Percentiles rank a stretch among this genome's conserved stretches.
Evolutionary conservation across 164 flowering plant genomes (phyloP).

Genomic region (Berberis thunbergii): DNA sequence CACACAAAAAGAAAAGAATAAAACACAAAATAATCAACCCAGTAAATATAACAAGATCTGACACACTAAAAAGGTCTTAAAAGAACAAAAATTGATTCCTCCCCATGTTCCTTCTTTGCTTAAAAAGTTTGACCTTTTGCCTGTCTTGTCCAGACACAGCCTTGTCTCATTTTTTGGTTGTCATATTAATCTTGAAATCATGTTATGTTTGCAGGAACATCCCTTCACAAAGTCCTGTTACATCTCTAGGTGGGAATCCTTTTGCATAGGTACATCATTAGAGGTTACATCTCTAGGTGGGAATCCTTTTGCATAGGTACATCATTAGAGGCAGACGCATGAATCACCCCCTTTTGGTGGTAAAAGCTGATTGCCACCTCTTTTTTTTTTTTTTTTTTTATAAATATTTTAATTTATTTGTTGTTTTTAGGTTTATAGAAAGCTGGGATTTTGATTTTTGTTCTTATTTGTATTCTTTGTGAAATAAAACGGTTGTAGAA

Average conservation of each 20-base stretch:
- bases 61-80: too few relatives aligned
- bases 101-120: background rate
- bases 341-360: background rate
- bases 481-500: background rate
- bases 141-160: background rate
- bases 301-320: slow-evolving; percentile 59
- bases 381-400: too few relatives aligned
- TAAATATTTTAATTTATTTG: background rate
- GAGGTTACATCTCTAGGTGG: slow-evolving; percentile 59
- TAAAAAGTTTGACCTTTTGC: background rate
- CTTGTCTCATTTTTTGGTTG: background rate
- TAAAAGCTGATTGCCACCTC: background rate
- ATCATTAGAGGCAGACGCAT: background rate
- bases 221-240: slow-evolving; percentile 42
- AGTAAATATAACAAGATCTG: too few relatives aligned
- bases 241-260: slow-evolving; percentile 68
- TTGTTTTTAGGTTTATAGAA: too few relatives aligned
- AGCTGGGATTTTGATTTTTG: background rate
- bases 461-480: slow-evolving; percentile 9
- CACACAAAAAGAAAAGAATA: too few relatives aligned
- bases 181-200: background rate
- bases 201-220: slow-evolving; percentile 34
- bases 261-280: too few relatives aligned
- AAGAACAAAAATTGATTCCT: background rate
- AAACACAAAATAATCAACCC: too few relatives aligned